These are phyloP conservation scores for Cucurbitaria berberidis DNA, from an alignment of 2,329 filamentous ascomycete species.

Conservation along the genomic window DNA sequence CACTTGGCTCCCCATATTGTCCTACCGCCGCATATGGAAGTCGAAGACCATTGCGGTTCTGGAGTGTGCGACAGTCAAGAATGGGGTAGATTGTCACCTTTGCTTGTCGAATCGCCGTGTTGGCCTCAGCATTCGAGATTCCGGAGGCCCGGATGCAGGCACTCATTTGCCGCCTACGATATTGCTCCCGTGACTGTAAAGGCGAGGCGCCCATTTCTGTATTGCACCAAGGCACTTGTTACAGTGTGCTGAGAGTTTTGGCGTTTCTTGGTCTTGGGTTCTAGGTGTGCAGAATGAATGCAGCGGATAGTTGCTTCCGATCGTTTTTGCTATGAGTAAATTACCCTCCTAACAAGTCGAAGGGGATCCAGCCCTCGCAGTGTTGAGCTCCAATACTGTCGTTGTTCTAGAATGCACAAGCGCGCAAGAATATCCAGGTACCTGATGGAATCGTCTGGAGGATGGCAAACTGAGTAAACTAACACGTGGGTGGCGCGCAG, in stretches of 20 bases:
- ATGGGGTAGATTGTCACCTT: slow-evolving; percentile 18
- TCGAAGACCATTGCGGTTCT: slow-evolving; percentile 16
- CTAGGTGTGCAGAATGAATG: neutral
- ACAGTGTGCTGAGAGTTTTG: neutral
- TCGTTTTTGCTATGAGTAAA: too few relatives aligned
- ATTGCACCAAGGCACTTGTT: slow-evolving; percentile 13
- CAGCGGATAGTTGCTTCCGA: neutral
- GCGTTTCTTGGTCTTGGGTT: too few relatives aligned
- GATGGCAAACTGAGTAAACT: neutral
- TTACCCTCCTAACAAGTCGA: neutral
- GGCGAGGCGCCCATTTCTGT: slow-evolving; percentile 5
- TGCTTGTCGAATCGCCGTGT: slow-evolving; percentile 14
- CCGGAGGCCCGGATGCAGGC: slow-evolving; percentile 16
- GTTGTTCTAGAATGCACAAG: neutral
- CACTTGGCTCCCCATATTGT: slow-evolving; percentile 27
- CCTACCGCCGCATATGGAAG: slow-evolving; percentile 20
- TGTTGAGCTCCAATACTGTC: neutral
- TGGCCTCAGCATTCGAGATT: slow-evolving; percentile 2
- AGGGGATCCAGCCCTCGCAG: neutral
- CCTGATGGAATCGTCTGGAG: neutral
- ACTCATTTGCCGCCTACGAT: slow-evolving; percentile 14
- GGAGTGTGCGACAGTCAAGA: slow-evolving; percentile 12
- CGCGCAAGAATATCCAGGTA: neutral
- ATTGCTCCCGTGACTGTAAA: slow-evolving; percentile 17
- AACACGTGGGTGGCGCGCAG: neutral